These are phyloP conservation scores for Phlyctochytrium planicorne DNA, from an alignment of 192 early-diverging fungal species.

Conservation along the genomic window DNA sequence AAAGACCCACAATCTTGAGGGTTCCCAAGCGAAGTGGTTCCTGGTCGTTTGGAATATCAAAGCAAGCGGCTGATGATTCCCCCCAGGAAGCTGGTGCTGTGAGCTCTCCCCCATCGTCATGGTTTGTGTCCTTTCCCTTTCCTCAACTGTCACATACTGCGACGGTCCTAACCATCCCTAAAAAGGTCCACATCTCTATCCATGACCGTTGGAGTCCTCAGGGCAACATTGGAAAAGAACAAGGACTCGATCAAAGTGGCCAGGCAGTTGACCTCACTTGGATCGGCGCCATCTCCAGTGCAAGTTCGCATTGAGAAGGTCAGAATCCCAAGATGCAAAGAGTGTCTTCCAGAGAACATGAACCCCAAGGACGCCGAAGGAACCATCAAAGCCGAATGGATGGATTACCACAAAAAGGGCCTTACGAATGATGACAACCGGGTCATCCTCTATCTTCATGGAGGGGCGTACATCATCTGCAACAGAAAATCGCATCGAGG, in stretches of 20 bases:
- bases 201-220: background rate
- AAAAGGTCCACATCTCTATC: no score
- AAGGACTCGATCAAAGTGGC: background rate
- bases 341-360: slow-evolving; percentile 7
- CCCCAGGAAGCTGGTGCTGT: no score
- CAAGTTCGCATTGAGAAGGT: background rate
- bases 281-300: background rate
- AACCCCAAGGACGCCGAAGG: slow-evolving; percentile 15
- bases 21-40: no score
- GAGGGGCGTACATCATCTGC: slow-evolving; percentile 27
- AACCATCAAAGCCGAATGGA: slow-evolving; percentile 24
- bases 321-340: background rate
- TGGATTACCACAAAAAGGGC: slow-evolving; percentile 8
- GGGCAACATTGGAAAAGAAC: background rate
- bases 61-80: no score
- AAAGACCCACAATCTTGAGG: no score
- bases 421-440: slow-evolving; percentile 2
- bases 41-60: no score
- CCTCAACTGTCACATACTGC: no score
- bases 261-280: background rate
- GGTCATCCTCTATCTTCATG: slow-evolving; percentile 34
- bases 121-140: no score
- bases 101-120: no score
- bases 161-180: no score
- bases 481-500: slow-evolving; percentile 27